phyloP scores from a whole-genome alignment of 2,329 filamentous ascomycete species.

The Colletotrichum navitas region DNA sequence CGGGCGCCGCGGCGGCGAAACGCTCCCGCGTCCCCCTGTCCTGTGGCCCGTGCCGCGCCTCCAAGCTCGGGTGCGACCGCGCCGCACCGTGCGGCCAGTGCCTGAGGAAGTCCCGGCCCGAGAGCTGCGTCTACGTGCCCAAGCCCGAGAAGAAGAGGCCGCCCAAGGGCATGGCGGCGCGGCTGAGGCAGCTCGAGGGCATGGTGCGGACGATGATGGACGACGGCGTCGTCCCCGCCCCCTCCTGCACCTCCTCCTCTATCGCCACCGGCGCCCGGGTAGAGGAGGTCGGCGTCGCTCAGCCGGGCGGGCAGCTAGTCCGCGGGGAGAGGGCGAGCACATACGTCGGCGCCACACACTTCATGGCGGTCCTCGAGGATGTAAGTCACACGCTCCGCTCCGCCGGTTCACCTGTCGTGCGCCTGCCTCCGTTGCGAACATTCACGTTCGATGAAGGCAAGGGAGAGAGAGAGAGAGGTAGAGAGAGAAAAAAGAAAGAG shows the following conservation, averaged over 20 bases:
- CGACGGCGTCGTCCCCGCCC: constrained; percentile 27
- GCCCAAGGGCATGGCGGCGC: constrained; percentile 64
- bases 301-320: constrained; percentile 58
- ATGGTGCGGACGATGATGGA: constrained; percentile 70
- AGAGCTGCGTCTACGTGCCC: constrained; percentile 63
- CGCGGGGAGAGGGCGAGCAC: constrained; percentile 58
- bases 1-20: constrained; percentile 49
- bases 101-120: constrained; percentile 60
- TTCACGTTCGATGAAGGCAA: neutral
- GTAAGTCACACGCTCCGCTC: constrained; percentile 54
- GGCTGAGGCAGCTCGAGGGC: constrained; percentile 67
- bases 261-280: neutral
- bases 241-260: neutral
- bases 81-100: constrained; percentile 65
- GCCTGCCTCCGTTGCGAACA: neutral
- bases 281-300: constrained; percentile 38
- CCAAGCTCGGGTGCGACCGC: constrained; percentile 70
- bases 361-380: constrained; percentile 71
- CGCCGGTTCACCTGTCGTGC: neutral
- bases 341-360: constrained; percentile 71
- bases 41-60: constrained; percentile 64
- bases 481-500: too few relatives aligned
- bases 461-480: too few relatives aligned
- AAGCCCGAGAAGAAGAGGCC: constrained; percentile 57
- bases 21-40: constrained; percentile 64